Base-by-base conservation (phyloP, 2,329 filamentous ascomycete genomes). In the Diaporthe citri region DNA sequence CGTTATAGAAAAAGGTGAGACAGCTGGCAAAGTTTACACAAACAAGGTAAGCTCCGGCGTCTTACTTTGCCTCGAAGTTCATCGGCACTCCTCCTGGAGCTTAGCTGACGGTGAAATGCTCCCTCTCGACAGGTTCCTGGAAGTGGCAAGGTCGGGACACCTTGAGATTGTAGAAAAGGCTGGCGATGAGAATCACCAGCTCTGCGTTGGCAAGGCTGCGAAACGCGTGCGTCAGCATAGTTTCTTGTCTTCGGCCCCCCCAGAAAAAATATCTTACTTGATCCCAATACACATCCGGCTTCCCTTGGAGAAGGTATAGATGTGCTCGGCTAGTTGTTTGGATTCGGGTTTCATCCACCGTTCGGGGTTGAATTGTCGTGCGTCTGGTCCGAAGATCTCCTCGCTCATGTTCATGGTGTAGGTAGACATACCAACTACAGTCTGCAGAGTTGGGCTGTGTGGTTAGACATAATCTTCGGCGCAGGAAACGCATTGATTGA, bases 331-430 rank as follows among this genome's bases (percentile, higher is more conserved):
- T 5, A 41, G 15, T 4, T 62, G 57, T 43, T 62, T 62, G 7
- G 57, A 62, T 10, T 41, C n/a, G n/a, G 57, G 57, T 10, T 25
- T 10, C n/a, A 62, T 2, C 57, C 57, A 43, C 7, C 57, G 36
- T 7, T 43, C 57, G 4, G n/a, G 57, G n/a, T 62, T 62, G 57
- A 62, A 62, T 10, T 17, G n/a, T 28, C 57, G 57, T 3, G 36
- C 57, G n/a, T 60, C 57, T 2, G 57, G 13, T 1, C 57, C 57
- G 13, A 43, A 41, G 41, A 62, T 62, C 39, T 62, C 57, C 36
- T 62, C 57, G 36, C 36, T 62, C 57, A 62, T 62, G n/a, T 62
- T 43, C 36, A 62, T 62, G 0, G 57, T 41, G 13, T 39, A 60
- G 5, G 22, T 9, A 1, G 57, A 62, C 36, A 62, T 43, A 7